Conservation (phyloP, 495 filamentous ascomycete genomes). For the Tuber indicum region DNA sequence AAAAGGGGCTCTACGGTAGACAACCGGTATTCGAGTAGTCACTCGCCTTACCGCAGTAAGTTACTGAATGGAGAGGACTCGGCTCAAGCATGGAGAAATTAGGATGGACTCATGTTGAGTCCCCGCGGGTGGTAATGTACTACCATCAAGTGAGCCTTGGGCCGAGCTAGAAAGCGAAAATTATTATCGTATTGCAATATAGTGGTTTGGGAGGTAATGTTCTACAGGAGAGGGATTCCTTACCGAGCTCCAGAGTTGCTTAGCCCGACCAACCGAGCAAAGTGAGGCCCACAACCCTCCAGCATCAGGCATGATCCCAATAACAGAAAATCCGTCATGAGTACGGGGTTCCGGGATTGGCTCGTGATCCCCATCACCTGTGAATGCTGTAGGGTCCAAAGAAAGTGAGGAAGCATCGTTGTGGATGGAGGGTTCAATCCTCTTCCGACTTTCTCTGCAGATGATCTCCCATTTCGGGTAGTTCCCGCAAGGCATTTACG, state of each 20-base stretch:
- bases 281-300: neutral
- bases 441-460: neutral
- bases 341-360: neutral
- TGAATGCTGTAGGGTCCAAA: neutral
- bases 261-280: neutral
- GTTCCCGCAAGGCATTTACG: too few relatives aligned
- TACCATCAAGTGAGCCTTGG: neutral
- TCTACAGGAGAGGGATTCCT: neutral
- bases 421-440: neutral
- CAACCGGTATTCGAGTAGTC: neutral
- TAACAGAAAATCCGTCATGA: neutral
- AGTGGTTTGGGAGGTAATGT: neutral
- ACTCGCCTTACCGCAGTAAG: neutral
- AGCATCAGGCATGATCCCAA: neutral
- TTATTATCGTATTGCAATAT: neutral
- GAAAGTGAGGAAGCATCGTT: neutral
- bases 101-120: neutral
- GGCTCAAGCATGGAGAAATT: neutral
- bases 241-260: neutral
- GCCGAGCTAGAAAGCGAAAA: neutral
- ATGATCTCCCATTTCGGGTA: neutral
- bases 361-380: neutral
- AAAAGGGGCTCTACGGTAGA: neutral
- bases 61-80: neutral
- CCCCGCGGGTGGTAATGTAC: neutral